These are phyloP conservation scores for Citrus australasica DNA, from an alignment of 345 rosid genomes.

Conservation along the genomic window DNA sequence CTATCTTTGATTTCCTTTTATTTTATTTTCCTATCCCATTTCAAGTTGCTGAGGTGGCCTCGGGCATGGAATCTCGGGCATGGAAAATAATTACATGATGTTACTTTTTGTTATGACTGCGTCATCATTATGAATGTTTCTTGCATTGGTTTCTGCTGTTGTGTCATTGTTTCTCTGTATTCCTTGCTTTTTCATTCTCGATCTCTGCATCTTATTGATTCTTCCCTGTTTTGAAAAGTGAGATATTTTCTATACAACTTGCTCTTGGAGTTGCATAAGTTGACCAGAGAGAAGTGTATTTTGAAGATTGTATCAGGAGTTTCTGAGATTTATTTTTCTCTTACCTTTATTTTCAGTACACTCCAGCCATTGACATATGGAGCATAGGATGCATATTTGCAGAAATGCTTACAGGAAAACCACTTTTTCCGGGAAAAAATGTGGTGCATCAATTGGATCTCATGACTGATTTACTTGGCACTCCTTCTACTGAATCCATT, in stretches of 20 bases:
- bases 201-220: background rate
- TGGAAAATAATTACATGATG: background rate
- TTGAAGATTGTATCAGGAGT: conserved; percentile 5
- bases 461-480: conserved; percentile 94
- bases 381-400: conserved; percentile 99
- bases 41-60: conserved; percentile 8
- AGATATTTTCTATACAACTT: background rate
- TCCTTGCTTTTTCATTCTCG: background rate
- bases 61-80: no score
- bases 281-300: background rate
- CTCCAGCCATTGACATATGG: conserved; percentile 97
- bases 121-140: background rate
- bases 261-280: background rate
- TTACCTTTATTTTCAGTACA: conserved; percentile 51
- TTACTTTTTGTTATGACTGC: background rate
- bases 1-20: conserved; percentile 2
- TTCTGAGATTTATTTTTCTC: conserved; percentile 9
- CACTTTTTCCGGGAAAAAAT: conserved; percentile 93
- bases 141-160: background rate
- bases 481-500: conserved; percentile 76
- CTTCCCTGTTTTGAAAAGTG: background rate
- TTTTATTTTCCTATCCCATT: conserved; percentile 3
- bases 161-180: background rate
- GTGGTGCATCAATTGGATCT: conserved; percentile 96
- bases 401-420: conserved; percentile 93